Base-by-base conservation (phyloP, 2,329 filamentous ascomycete species). In the Akanthomyces dipterigenus region DNA sequence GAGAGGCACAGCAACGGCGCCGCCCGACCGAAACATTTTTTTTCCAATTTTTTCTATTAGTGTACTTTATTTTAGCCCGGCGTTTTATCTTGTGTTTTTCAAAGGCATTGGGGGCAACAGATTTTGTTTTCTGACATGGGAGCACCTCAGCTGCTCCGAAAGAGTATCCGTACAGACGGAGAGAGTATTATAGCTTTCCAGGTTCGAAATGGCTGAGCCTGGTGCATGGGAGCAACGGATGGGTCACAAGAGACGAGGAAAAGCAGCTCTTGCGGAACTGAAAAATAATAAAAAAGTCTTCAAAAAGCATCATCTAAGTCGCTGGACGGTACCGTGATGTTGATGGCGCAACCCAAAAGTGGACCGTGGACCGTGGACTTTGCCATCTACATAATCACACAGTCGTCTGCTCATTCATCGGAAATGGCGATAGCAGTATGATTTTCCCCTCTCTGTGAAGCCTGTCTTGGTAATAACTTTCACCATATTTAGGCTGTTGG, bases 401-500 rank as follows among this genome's bases (percentile, higher is more conserved):
- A 54, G 40, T 43, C 36, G n/a, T n/a, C n/a, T n/a, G 20, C 22
- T 51, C 43, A 45, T 6, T 48, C 16, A 9, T 55, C 48, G 63
- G 31, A 22, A 18, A 73, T 73, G 71, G 65, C 67, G 24, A 67
- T 71, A 55, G 68, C 68, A 64, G 69, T 73, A 67, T 48, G 66
- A 1, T 40, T 14, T 18, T 45, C 58, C 36, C 16, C 50, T 24
- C 42, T 22, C 3, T 14, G 5, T 2, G 22, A 38, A 24, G 18
- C 9, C 1, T 3, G 38, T 7, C 5, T 14, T 43, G 6, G 5
- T 20, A 20, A n/a, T 63, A 36, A 63, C 24, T 6, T 36, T 31
- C 3, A n/a, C 24, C 22, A n/a, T 46, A 9, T 7, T 3, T 42
- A 96, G 91, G 92, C 92, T 66, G 81, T 96, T 50, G 93, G 92